Evolutionary conservation across 2,329 filamentous ascomycete genomes (phyloP).

Genomic region (Cylindrodendrum hubeiense): DNA sequence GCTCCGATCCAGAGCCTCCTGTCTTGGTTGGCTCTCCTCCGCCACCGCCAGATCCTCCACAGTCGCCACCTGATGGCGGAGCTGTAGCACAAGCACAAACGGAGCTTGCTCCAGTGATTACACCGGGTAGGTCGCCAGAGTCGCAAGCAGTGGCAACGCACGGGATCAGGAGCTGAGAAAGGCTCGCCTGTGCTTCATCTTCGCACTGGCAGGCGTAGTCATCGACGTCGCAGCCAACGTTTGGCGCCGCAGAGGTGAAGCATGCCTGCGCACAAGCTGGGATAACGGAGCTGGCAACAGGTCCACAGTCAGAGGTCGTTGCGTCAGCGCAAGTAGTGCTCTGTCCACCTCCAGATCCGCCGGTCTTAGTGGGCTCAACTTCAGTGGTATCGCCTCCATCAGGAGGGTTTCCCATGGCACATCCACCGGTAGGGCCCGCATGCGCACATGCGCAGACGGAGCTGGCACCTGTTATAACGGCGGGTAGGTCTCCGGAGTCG

Average conservation of each 20-base stretch:
- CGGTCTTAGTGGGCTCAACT: not conserved
- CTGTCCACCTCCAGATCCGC: not conserved
- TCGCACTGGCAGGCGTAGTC: conserved; percentile 47
- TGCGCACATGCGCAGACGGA: conserved; percentile 38
- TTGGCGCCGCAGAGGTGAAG: conserved; percentile 42
- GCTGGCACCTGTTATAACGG: conserved; percentile 43
- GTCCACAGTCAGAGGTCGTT: conserved; percentile 37
- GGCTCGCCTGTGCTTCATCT: conserved; percentile 35
- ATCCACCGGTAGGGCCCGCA: conserved; percentile 12
- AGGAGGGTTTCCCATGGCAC: not conserved
- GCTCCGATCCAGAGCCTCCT: not conserved
- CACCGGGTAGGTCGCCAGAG: conserved; percentile 35
- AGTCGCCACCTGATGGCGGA: conserved; percentile 11
- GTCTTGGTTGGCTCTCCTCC: conserved; percentile 11
- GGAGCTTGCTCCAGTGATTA: conserved; percentile 43
- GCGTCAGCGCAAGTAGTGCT: conserved; percentile 24
- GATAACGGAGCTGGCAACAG: conserved; percentile 42
- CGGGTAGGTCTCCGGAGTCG: conserved; percentile 35
- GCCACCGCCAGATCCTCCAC: conserved; percentile 12
- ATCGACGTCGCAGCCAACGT: conserved; percentile 40
- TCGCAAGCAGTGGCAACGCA: conserved; percentile 46
- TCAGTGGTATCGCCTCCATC: conserved; percentile 1
- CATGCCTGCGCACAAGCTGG: conserved; percentile 44
- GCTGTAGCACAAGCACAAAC: conserved; percentile 38
- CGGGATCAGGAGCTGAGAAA: conserved; percentile 43